These are phyloP conservation scores for Nemania sp. DNA, from an alignment of 2,329 filamentous ascomycete species.

Conservation along the genomic window DNA sequence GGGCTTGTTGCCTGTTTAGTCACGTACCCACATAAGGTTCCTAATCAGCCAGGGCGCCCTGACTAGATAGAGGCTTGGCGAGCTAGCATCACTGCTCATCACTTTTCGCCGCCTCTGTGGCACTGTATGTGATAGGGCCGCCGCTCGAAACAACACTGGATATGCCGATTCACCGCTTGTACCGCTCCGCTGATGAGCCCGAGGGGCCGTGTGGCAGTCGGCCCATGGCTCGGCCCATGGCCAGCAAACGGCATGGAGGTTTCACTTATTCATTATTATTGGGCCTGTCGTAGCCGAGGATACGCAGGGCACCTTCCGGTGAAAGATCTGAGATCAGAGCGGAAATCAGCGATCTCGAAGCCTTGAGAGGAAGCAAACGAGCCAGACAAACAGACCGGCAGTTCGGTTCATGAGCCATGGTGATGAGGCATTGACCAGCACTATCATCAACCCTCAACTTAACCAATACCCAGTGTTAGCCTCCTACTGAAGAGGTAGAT, in stretches of 20 bases:
- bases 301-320: not conserved
- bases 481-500: not conserved
- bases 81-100: not conserved
- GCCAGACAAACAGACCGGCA: not conserved
- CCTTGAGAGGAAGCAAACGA: not conserved
- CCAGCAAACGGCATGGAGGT: not conserved
- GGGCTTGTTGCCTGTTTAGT: not conserved
- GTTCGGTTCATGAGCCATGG: not conserved
- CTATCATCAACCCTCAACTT: not conserved
- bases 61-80: not conserved
- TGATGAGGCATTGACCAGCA: not conserved
- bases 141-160: not conserved
- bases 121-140: no score
- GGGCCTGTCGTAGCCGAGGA: not conserved
- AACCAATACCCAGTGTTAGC: not conserved
- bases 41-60: conserved; percentile 1
- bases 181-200: not conserved
- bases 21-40: conserved; percentile 2
- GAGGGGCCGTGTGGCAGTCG: no score
- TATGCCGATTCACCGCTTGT: no score
- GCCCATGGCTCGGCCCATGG: no score
- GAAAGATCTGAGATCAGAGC: not conserved
- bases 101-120: not conserved
- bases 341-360: no score
- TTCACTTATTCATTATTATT: not conserved